These are phyloP conservation scores for Corynascus novoguineensis DNA, from an alignment of 495 filamentous ascomycete species.

Conservation along the genomic window DNA sequence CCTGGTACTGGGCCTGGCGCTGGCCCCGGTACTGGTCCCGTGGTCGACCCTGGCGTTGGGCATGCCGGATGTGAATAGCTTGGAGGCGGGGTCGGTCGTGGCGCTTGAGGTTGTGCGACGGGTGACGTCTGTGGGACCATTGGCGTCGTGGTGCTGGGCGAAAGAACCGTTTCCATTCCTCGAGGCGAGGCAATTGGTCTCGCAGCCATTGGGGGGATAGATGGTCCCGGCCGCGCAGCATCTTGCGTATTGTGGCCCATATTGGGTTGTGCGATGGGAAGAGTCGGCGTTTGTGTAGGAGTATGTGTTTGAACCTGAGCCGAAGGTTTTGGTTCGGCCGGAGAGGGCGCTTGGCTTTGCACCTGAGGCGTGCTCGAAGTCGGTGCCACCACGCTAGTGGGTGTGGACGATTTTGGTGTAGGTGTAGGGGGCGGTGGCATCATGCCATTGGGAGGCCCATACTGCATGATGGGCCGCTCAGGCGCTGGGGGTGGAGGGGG, in stretches of 20 bases:
- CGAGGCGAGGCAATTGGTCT: constrained; percentile 26
- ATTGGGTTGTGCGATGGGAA: constrained; percentile 5
- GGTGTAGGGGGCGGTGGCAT: constrained; percentile 52
- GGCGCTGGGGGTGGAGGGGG: constrained; percentile 26
- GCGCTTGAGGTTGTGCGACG: background rate
- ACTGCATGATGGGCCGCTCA: constrained; percentile 61
- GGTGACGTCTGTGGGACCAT: constrained; percentile 9
- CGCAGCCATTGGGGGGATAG: constrained; percentile 27
- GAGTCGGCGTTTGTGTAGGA: constrained; percentile 14
- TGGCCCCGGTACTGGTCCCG: no score
- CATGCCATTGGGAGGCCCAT: constrained; percentile 57
- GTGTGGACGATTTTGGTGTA: constrained; percentile 34
- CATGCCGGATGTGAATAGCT: constrained; percentile 1
- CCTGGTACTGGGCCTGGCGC: background rate
- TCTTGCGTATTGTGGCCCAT: constrained; percentile 23
- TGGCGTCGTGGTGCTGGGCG: constrained; percentile 13
- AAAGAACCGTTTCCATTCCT: constrained; percentile 30
- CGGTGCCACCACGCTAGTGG: constrained; percentile 10
- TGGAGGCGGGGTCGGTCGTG: constrained; percentile 7
- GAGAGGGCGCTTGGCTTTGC: constrained; percentile 17
- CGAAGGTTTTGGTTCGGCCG: constrained; percentile 16
- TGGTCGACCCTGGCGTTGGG: background rate
- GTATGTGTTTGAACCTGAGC: constrained; percentile 15
- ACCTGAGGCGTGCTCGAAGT: constrained; percentile 1
- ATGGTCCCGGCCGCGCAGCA: constrained; percentile 28